A percentile compares a stretch with the other conserved stretches of the same genome.
These are phyloP conservation scores for Colletotrichum sp. DNA, from an alignment of 2,329 filamentous ascomycete genomes.

Conservation along the genomic window DNA sequence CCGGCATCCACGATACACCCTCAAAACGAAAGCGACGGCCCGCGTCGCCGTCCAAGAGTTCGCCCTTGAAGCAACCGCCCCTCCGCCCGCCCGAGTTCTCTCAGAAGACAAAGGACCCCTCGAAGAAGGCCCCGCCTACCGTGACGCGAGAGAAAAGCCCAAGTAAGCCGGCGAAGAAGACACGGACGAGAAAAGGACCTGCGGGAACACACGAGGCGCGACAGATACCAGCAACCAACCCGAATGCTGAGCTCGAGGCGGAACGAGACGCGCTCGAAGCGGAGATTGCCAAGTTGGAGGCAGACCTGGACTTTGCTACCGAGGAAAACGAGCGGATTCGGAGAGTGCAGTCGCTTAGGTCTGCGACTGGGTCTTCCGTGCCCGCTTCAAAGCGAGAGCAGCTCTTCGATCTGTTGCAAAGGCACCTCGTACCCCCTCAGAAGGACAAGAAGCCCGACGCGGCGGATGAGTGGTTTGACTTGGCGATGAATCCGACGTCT, in stretches of 20 bases:
- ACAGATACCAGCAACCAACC: conserved; percentile 44
- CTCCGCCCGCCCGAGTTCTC: conserved; percentile 29
- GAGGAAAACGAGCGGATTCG: conserved; percentile 64
- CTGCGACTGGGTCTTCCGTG: conserved; percentile 27
- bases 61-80: conserved; percentile 53
- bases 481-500: conserved; percentile 55
- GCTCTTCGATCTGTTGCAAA: conserved; percentile 46
- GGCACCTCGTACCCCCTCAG: conserved; percentile 44
- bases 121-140: conserved; percentile 21
- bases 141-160: neutral
- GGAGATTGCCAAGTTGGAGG: conserved; percentile 61
- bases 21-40: conserved; percentile 53
- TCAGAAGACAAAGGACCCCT: neutral
- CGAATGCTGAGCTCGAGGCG: conserved; percentile 54
- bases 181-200: neutral
- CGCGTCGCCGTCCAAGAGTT: conserved; percentile 43
- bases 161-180: neutral
- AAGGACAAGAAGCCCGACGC: conserved; percentile 30
- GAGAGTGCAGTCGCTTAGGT: conserved; percentile 42
- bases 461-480: conserved; percentile 50
- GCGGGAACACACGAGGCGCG: conserved; percentile 42
- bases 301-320: conserved; percentile 62
- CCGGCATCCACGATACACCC: conserved; percentile 66
- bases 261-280: conserved; percentile 57
- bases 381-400: conserved; percentile 38